These are phyloP conservation scores for Penicillium expansum DNA, from an alignment of 2,329 filamentous ascomycete species.

Conservation along the genomic window DNA sequence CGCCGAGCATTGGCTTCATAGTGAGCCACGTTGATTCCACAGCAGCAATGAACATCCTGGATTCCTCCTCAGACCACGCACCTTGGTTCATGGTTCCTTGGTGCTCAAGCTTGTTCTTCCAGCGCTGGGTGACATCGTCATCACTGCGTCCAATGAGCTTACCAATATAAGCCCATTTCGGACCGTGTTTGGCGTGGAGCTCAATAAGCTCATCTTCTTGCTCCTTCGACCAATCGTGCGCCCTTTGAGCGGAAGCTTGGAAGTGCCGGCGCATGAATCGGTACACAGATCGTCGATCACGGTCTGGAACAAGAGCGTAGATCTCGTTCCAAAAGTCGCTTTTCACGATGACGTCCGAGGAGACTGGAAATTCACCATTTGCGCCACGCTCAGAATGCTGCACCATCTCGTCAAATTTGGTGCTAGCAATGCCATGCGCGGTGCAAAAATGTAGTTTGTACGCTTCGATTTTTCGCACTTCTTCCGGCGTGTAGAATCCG, in stretches of 20 bases:
- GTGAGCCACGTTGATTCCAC: conserved; percentile 26
- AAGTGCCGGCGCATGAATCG: conserved; percentile 46
- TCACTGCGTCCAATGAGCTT: conserved; percentile 38
- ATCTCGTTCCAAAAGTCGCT: conserved; percentile 39
- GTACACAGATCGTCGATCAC: conserved; percentile 39
- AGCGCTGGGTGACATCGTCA: conserved; percentile 45
- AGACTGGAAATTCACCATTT: conserved; percentile 24
- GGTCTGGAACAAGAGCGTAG: conserved; percentile 35
- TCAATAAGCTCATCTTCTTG: conserved; percentile 42
- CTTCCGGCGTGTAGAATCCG: conserved; percentile 33
- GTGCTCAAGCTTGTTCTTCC: conserved; percentile 44
- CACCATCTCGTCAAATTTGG: conserved; percentile 33
- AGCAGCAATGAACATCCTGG: conserved; percentile 25
- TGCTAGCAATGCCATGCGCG: conserved; percentile 18
- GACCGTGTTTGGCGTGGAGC: conserved; percentile 32
- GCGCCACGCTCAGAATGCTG: conserved; percentile 33
- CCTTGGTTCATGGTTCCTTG: conserved; percentile 36
- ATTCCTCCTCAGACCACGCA: conserved; percentile 38
- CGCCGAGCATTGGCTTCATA: conserved; percentile 9
- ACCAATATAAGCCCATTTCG: conserved; percentile 40
- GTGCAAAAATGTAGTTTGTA: conserved; percentile 39
- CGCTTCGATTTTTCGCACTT: conserved; percentile 31
- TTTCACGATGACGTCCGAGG: conserved; percentile 24
- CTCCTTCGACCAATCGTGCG: conserved; percentile 39
- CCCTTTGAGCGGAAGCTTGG: conserved; percentile 37